These are phyloP conservation scores for Ettlia oleoabundans DNA, from an alignment of 139 green algal species.

Conservation along the genomic window DNA sequence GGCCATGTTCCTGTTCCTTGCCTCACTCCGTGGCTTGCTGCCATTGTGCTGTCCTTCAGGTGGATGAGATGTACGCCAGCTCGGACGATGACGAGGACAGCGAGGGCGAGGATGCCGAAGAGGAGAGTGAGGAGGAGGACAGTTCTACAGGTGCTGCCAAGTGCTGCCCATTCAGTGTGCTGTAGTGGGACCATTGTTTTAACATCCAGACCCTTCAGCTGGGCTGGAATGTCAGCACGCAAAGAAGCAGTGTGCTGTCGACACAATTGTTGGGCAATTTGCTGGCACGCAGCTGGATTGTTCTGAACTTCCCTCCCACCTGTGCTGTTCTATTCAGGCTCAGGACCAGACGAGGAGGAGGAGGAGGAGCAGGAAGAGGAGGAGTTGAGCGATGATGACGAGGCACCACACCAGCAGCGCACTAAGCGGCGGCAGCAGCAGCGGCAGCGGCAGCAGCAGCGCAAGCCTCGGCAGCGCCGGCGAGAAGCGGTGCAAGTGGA, in stretches of 20 bases:
- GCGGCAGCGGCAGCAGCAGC: not conserved
- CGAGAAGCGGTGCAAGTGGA: no score
- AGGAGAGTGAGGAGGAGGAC: not conserved
- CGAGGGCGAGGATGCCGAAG: not conserved
- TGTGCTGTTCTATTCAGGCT: not conserved
- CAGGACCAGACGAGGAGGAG: conserved; percentile 1
- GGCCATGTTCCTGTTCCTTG: no score
- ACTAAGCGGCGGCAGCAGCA: conserved; percentile 2
- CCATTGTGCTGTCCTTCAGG: no score
- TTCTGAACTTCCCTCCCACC: not conserved
- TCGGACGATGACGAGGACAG: conserved; percentile 14
- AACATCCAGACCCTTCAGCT: no score
- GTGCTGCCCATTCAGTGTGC: not conserved
- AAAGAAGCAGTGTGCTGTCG: no score
- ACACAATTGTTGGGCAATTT: no score
- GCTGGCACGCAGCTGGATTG: not conserved
- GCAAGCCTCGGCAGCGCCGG: conserved; percentile 3
- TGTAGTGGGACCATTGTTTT: no score
- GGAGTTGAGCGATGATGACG: not conserved
- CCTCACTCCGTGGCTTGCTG: no score
- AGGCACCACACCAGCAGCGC: not conserved
- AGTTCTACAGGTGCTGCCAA: not conserved
- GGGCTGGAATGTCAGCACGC: no score
- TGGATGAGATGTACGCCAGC: conserved; percentile 23
- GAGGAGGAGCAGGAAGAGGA: conserved; percentile 20